These are phyloP conservation scores for Aureobasidium mangrovei DNA, from an alignment of 2,329 filamentous ascomycete genomes.

Conservation along the genomic window DNA sequence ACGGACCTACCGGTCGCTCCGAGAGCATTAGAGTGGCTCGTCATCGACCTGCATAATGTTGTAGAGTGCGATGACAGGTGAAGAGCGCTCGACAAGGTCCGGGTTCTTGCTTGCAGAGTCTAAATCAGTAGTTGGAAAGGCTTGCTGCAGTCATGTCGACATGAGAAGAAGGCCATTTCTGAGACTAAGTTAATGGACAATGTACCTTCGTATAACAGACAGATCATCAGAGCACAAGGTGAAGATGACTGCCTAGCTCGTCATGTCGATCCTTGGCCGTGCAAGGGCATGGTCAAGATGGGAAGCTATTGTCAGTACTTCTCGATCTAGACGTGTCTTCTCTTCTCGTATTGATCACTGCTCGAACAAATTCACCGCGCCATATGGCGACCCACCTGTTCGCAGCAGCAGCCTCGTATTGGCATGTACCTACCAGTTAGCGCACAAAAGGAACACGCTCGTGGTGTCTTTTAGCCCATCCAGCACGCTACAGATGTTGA, in stretches of 20 bases:
- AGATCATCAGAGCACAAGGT: background rate
- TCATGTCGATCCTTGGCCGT: background rate
- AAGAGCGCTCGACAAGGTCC: background rate
- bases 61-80: background rate
- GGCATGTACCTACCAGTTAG: slow-evolving; percentile 1
- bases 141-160: slow-evolving; percentile 4
- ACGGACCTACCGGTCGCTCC: too few relatives aligned
- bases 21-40: too few relatives aligned
- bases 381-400: slow-evolving; percentile 4
- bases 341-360: background rate
- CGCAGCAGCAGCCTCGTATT: slow-evolving; percentile 2
- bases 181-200: background rate
- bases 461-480: background rate
- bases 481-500: background rate
- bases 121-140: slow-evolving; percentile 1
- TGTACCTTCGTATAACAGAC: background rate
- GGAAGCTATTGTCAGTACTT: background rate
- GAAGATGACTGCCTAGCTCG: background rate
- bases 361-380: background rate
- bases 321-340: background rate
- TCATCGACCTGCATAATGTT: too few relatives aligned
- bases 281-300: background rate
- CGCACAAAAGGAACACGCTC: background rate
- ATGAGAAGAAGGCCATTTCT: background rate
- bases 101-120: slow-evolving; percentile 3